phyloP scores from a whole-genome alignment of 169 alveolate genomes.

The Cryptosporidium baileyi region DNA sequence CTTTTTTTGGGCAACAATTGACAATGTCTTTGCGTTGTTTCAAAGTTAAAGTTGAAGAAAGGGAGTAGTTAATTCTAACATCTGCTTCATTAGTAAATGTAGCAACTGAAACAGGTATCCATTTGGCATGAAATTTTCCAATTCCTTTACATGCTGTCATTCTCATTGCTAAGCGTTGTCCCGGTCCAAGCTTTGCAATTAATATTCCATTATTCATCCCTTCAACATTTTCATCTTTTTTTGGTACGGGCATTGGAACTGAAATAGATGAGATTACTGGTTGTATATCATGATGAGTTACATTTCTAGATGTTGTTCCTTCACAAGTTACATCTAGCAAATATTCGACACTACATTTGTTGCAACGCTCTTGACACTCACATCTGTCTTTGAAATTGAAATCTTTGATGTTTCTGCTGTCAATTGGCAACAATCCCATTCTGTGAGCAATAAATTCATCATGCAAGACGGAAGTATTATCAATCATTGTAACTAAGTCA shows the following conservation, averaged over 20 bases:
- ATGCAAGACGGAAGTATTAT: slow-evolving; percentile 93
- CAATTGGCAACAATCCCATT: slow-evolving; percentile 93
- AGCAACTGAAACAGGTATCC: slow-evolving; percentile 94
- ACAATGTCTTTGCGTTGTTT: slow-evolving; percentile 83
- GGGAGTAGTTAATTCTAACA: slow-evolving; percentile 81
- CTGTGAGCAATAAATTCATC: slow-evolving; percentile 96
- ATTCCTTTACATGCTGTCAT: slow-evolving; percentile 94
- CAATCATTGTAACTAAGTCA: slow-evolving; percentile 91
- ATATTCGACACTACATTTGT: slow-evolving; percentile 89
- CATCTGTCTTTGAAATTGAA: slow-evolving; percentile 90
- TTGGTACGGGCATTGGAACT: slow-evolving; percentile 71
- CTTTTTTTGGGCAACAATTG: slow-evolving; percentile 89
- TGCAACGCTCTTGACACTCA: slow-evolving; percentile 89
- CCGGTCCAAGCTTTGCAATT: slow-evolving; percentile 90
- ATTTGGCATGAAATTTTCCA: slow-evolving; percentile 96
- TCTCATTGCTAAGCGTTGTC: slow-evolving; percentile 90
- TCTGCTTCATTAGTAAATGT: slow-evolving; percentile 82
- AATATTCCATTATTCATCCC: slow-evolving; percentile 86
- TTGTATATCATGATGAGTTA: slow-evolving; percentile 84
- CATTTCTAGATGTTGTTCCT: slow-evolving; percentile 86
- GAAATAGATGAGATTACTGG: slow-evolving; percentile 76
- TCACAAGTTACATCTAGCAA: slow-evolving; percentile 85
- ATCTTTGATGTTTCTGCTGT: slow-evolving; percentile 85
- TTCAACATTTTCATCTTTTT: slow-evolving; percentile 70
- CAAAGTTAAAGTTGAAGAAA: slow-evolving; percentile 74